phyloP scores from a whole-genome alignment of 352 stramenopile genomes.

The Phytopythium mirpurense region DNA sequence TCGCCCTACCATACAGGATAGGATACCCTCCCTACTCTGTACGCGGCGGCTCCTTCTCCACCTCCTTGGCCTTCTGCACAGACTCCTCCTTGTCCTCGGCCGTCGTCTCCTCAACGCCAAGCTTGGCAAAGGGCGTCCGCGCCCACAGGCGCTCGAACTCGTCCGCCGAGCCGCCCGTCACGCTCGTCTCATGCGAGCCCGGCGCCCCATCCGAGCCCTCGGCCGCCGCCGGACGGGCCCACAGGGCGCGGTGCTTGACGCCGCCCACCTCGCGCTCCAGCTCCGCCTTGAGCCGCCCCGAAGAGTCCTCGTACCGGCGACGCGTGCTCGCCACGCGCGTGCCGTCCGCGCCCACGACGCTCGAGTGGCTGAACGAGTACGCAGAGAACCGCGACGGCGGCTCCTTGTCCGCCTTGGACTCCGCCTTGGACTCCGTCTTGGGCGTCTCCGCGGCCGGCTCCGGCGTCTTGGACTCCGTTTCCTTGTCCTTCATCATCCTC shows the following conservation, averaged over 20 bases:
- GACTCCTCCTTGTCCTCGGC: no score
- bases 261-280: slow-evolving; percentile 32
- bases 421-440: neutral
- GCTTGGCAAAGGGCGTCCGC: slow-evolving; percentile 37
- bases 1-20: no score
- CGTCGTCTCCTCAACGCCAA: no score
- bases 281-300: slow-evolving; percentile 30
- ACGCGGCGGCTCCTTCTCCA: slow-evolving; percentile 9
- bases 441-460: no score
- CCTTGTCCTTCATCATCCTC: neutral
- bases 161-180: slow-evolving; percentile 20
- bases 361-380: slow-evolving; percentile 41
- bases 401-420: slow-evolving; percentile 3
- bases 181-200: slow-evolving; percentile 26
- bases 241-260: slow-evolving; percentile 28
- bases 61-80: no score
- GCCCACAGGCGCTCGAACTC: slow-evolving; percentile 50
- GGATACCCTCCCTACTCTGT: no score
- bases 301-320: slow-evolving; percentile 41
- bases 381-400: slow-evolving; percentile 16
- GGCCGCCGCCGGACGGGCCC: slow-evolving; percentile 16
- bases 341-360: slow-evolving; percentile 29
- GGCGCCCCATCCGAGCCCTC: slow-evolving; percentile 7
- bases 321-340: slow-evolving; percentile 22
- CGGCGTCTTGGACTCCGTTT: no score